A percentile compares a stretch with the other conserved stretches of the same genome.
These are phyloP conservation scores for Tetrastigma voinierianum DNA, from an alignment of 164 flowering plant species.

Conservation along the genomic window DNA sequence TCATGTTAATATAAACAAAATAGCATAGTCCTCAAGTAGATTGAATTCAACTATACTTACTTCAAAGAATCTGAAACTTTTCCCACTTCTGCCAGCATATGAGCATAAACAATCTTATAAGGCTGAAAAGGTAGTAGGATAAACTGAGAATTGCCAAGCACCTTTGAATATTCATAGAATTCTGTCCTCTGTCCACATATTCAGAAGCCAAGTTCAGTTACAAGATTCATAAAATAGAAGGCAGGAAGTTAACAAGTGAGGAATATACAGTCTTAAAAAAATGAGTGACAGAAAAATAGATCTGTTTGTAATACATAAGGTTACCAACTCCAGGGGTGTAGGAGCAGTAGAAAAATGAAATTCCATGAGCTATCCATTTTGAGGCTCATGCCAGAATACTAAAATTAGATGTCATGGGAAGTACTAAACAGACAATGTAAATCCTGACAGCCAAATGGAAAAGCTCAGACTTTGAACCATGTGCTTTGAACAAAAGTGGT, in stretches of 20 bases:
- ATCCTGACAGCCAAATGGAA: no score
- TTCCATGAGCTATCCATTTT: background rate
- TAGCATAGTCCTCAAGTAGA: background rate
- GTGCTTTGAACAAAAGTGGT: background rate
- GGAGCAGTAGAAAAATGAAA: background rate
- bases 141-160: constrained; percentile 76
- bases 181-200: constrained; percentile 65
- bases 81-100: constrained; percentile 82
- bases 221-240: background rate
- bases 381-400: background rate
- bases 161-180: constrained; percentile 63
- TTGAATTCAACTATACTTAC: constrained; percentile 27
- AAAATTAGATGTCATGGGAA: background rate
- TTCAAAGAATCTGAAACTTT: constrained; percentile 63
- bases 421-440: no score
- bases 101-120: constrained; percentile 73
- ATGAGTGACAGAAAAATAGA: background rate
- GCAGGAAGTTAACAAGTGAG: background rate
- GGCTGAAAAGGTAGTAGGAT: constrained; percentile 69
- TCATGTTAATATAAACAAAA: constrained; percentile 1
- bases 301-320: background rate
- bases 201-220: constrained; percentile 8
- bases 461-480: background rate
- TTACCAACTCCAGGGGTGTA: background rate
- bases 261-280: background rate